Percentiles rank a stretch among this genome's conserved stretches.
Conservation (phyloP, 805 yeast genomes). For the Ogataea zsoltii region DNA sequence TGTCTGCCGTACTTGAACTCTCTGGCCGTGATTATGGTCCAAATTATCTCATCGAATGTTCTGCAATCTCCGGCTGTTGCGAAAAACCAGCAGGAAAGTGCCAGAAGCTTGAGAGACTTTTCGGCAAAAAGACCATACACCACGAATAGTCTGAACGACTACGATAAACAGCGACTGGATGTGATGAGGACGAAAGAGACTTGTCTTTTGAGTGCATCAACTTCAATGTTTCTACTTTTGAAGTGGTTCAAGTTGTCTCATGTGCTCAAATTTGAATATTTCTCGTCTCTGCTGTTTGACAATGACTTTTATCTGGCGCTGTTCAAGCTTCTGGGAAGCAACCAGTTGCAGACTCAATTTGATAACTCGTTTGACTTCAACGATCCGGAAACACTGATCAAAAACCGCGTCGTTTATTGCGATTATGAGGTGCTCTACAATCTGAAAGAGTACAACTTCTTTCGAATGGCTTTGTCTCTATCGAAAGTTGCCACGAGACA, state of each 20-base stretch:
- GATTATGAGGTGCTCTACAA: conserved; percentile 32
- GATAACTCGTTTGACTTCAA: conserved; percentile 28
- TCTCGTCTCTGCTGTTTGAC: conserved; percentile 73
- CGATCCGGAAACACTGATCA: conserved; percentile 28
- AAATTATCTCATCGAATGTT: conserved; percentile 57
- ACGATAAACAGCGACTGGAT: conserved; percentile 48
- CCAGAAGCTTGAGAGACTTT: neutral
- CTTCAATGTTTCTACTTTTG: conserved; percentile 51
- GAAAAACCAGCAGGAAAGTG: conserved; percentile 15
- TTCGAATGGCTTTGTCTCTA: conserved; percentile 22
- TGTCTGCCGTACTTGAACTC: conserved; percentile 61
- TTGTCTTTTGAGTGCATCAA: conserved; percentile 57
- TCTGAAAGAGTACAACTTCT: conserved; percentile 29
- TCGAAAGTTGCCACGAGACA: conserved; percentile 9
- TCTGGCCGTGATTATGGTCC: conserved; percentile 61
- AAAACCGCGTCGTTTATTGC: conserved; percentile 33
- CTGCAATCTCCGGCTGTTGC: conserved; percentile 25
- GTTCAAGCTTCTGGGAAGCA: conserved; percentile 35
- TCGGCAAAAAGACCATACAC: conserved; percentile 23
- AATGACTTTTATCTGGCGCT: conserved; percentile 51
- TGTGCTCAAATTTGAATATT: conserved; percentile 73
- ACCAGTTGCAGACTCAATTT: conserved; percentile 29
- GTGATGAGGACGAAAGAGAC: conserved; percentile 61
- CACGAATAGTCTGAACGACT: conserved; percentile 18
- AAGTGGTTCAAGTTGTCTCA: conserved; percentile 83